Base-by-base conservation (phyloP, 2,329 filamentous ascomycete genomes). In the Trichoderma koningii region DNA sequence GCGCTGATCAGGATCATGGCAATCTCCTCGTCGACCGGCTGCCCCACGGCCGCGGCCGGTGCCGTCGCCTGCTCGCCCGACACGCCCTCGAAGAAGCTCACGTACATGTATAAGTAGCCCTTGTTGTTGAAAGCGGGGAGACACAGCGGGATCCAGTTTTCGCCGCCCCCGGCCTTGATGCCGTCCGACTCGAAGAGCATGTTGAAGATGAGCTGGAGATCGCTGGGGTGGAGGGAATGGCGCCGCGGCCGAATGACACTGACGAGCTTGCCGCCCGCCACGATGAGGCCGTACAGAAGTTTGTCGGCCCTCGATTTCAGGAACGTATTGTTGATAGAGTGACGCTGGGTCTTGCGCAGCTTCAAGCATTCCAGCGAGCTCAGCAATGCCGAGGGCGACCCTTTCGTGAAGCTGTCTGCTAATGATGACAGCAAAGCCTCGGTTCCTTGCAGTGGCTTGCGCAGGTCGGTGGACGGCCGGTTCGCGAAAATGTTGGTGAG, bases 91-190 rank as follows among this genome's bases (percentile, higher is more conserved):
- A 99, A 85, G 76, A 98, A 99, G 80, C 92, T 97, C 74, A 99
- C 95, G 73, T 98, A 99, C 93, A 99, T 98, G 80, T 99, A 97
- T 1, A 99, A 83, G 74, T 96, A 99, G 28, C 95, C 96, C 59
- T 89, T 91, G 76, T 92, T 98, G 79, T 99, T 99, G 80, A 99
- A 99, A 5, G 93, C 94, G 0, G 95, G 96, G 3, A 99, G 84
- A 72, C 95, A 99, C 7, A 99, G 83, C 0, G 95, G 95, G 55
- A 98, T 94, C 95, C 95, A 99, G 72, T 94, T 97, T 77, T 99
- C 95, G 34, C 94, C 95, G 45, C 84, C 93, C 6, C 91, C 93
- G 21, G 92, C 90, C 74, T 95, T 94, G 74, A 99, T 90, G 50
- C 92, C 90, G 55, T 92, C 92, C 2, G 94, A 95, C 78, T 96